phyloP scores from a whole-genome alignment of 1,139 yeast species.

The Magnusiomyces suaveolens region DNA sequence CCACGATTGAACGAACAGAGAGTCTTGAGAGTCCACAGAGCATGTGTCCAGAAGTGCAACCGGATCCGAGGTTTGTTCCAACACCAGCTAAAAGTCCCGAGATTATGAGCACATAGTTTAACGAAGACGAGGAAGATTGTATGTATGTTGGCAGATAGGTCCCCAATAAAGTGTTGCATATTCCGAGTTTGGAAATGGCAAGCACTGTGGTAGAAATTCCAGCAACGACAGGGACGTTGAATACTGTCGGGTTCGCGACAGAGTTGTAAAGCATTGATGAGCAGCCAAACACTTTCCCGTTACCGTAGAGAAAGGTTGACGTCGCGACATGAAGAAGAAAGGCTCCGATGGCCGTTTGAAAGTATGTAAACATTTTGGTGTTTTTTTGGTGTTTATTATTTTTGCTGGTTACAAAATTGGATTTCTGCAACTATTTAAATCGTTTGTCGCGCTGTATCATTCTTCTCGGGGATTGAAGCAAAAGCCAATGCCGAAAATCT shows the following conservation, averaged over 20 bases:
- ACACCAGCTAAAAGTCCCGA: constrained; percentile 38
- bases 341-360: constrained; percentile 39
- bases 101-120: too few species aligned
- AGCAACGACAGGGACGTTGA: constrained; percentile 24
- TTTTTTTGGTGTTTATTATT: background rate
- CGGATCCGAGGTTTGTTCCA: constrained; percentile 39
- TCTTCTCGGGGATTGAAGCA: too few species aligned
- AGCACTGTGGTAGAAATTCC: constrained; percentile 30
- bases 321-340: constrained; percentile 38
- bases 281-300: constrained; percentile 39
- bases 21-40: constrained; percentile 39
- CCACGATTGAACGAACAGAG: constrained; percentile 37
- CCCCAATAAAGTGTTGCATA: constrained; percentile 15
- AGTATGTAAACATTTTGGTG: constrained; percentile 36
- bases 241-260: constrained; percentile 20
- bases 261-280: constrained; percentile 36
- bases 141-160: constrained; percentile 10
- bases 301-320: constrained; percentile 32
- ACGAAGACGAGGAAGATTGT: too few species aligned
- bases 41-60: constrained; percentile 48
- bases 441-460: too few species aligned
- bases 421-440: too few species aligned
- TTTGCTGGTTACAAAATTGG: too few species aligned
- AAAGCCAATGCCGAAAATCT: too few species aligned
- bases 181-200: constrained; percentile 22